Conservation (phyloP, 106 monocot species). For the Apostasia shenzhenica region DNA sequence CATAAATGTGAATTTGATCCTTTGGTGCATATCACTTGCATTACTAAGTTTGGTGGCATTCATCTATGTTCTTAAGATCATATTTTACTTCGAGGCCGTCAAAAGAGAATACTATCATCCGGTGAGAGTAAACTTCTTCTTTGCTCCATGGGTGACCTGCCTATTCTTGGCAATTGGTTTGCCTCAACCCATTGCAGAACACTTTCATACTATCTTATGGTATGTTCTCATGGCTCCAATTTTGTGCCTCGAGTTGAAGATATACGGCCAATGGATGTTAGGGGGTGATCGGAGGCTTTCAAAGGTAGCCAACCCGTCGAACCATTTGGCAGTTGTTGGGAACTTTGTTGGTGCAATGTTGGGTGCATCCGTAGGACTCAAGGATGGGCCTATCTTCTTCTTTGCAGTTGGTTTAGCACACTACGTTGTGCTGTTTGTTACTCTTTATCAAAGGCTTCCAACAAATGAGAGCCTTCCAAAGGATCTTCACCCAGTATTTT, state of each 20-base stretch:
- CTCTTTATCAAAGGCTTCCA: slow-evolving; percentile 22
- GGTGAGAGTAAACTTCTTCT: slow-evolving; percentile 20
- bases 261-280: slow-evolving; percentile 19
- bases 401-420: slow-evolving; percentile 15
- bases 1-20: no score
- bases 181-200: slow-evolving; percentile 4
- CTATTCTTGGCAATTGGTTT: slow-evolving; percentile 19
- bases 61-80: slow-evolving; percentile 7
- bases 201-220: slow-evolving; percentile 1
- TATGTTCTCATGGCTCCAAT: slow-evolving; percentile 18
- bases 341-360: slow-evolving; percentile 2
- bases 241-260: slow-evolving; percentile 16
- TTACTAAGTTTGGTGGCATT: no score
- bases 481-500: slow-evolving; percentile 22
- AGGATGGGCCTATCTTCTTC: slow-evolving; percentile 13
- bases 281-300: slow-evolving; percentile 17
- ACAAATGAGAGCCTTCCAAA: slow-evolving; percentile 14
- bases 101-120: slow-evolving; percentile 22
- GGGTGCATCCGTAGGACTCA: not conserved
- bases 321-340: slow-evolving; percentile 2
- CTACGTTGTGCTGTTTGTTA: slow-evolving; percentile 17
- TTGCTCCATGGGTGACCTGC: slow-evolving; percentile 25
- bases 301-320: slow-evolving; percentile 5
- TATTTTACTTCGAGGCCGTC: slow-evolving; percentile 20
- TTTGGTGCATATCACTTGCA: no score